phyloP scores from a whole-genome alignment of 225 moss, liverwort and hornwort genomes.

The Climacium dendroides region DNA sequence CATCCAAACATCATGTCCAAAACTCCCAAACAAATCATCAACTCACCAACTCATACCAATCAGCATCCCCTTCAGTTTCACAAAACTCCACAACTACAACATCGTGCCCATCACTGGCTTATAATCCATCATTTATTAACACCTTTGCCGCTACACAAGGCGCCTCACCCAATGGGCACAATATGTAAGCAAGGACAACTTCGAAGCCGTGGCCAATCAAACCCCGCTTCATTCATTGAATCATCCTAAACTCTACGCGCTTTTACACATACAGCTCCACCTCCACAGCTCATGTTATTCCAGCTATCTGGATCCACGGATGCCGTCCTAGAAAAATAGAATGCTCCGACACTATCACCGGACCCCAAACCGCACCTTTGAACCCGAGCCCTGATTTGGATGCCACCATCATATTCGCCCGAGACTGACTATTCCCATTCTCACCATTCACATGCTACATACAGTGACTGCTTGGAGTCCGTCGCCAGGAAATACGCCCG shows the following conservation, averaged over 20 bases:
- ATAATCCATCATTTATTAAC: constrained; percentile 20
- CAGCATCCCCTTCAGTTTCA: not conserved
- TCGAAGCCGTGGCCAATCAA: not conserved
- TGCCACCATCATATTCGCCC: not conserved
- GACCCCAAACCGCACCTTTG: not conserved
- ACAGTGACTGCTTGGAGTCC: not conserved
- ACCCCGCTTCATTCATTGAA: not conserved
- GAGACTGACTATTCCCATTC: not conserved
- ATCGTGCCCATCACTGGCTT: not conserved
- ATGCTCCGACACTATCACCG: not conserved
- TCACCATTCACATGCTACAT: not conserved
- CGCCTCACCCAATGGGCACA: constrained; percentile 2
- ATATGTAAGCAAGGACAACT: not conserved
- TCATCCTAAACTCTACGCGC: constrained; percentile 2
- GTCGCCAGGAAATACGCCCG: not conserved
- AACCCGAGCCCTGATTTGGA: not conserved
- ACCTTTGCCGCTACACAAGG: constrained; percentile 2
- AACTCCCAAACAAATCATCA: not conserved
- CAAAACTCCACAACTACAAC: not conserved
- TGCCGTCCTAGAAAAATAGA: not conserved
- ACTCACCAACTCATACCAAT: not conserved
- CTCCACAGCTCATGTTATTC: not conserved
- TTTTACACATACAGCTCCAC: constrained; percentile 20
- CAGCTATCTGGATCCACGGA: not conserved
- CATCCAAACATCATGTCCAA: not conserved